These are phyloP conservation scores for Polyporus tsugae DNA, from an alignment of 1,284 basidiomycete genomes.

Conservation along the genomic window DNA sequence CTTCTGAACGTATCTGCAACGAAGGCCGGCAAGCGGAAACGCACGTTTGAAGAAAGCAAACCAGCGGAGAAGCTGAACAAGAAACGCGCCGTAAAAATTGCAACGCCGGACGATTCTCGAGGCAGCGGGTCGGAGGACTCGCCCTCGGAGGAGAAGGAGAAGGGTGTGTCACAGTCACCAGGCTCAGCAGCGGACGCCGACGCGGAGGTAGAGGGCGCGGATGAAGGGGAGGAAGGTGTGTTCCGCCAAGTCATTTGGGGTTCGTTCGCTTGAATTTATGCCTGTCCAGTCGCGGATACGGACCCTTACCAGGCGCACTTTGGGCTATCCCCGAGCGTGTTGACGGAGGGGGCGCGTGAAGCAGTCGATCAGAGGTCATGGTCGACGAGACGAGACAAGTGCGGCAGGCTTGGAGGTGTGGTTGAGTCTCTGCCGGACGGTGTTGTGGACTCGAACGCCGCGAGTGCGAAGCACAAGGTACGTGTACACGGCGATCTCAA, in stretches of 20 bases:
- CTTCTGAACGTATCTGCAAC: constrained; percentile 93
- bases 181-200: constrained; percentile 35
- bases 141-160: constrained; percentile 17
- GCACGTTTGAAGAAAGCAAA: constrained; percentile 51
- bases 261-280: not conserved
- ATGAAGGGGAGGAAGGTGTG: constrained; percentile 22
- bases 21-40: constrained; percentile 67
- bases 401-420: constrained; percentile 60
- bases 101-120: constrained; percentile 21
- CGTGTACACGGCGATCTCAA: not conserved
- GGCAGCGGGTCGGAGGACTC: constrained; percentile 1
- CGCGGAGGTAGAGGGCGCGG: constrained; percentile 32
- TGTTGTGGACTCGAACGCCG: constrained; percentile 35
- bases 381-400: constrained; percentile 52
- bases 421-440: constrained; percentile 59
- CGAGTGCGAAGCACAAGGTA: constrained; percentile 26
- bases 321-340: constrained; percentile 55
- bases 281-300: constrained; percentile 26
- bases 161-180: constrained; percentile 33
- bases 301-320: constrained; percentile 74
- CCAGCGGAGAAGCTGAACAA: constrained; percentile 73
- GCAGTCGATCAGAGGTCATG: constrained; percentile 61
- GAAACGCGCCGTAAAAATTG: constrained; percentile 45
- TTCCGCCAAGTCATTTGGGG: not conserved
- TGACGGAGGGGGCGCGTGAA: constrained; percentile 57